These are phyloP conservation scores for Asterophora parasitica DNA, from an alignment of 768 basidiomycete genomes.

Conservation along the genomic window DNA sequence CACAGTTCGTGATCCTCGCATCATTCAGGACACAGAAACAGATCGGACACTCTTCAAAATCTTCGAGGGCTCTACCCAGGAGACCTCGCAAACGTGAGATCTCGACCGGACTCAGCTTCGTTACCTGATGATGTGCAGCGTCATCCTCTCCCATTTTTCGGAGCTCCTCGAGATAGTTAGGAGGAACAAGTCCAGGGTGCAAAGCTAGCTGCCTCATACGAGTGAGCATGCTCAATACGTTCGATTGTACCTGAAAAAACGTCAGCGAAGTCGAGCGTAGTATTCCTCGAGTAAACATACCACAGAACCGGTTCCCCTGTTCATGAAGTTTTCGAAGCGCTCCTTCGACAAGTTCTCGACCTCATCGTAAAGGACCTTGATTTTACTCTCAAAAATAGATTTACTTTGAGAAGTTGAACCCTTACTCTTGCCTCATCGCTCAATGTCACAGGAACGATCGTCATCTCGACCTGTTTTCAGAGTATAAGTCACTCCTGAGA, in stretches of 20 bases:
- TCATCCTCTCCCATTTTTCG: conserved; percentile 31
- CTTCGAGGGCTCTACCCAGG: conserved; percentile 67
- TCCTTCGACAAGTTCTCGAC: conserved; percentile 60
- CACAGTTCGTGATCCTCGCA: conserved; percentile 68
- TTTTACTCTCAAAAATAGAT: conserved; percentile 19
- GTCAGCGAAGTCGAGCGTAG: not conserved
- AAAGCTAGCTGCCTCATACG: conserved; percentile 79
- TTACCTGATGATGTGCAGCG: conserved; percentile 18
- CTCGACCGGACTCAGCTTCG: conserved; percentile 48
- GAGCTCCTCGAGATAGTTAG: conserved; percentile 65
- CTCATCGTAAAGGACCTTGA: conserved; percentile 52
- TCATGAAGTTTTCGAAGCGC: conserved; percentile 55
- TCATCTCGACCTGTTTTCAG: conserved; percentile 64
- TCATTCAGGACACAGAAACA: conserved; percentile 60
- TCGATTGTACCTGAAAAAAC: conserved; percentile 51
- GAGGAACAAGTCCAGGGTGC: conserved; percentile 72
- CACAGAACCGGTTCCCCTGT: conserved; percentile 34
- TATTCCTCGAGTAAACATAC: conserved; percentile 25
- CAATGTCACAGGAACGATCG: conserved; percentile 64
- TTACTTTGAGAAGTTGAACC: not conserved
- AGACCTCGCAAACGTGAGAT: conserved; percentile 50
- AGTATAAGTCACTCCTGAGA: conserved; percentile 1
- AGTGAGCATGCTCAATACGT: conserved; percentile 79
- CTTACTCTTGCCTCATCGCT: conserved; percentile 60
- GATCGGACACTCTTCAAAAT: conserved; percentile 79